Evolutionary conservation across 1,284 basidiomycete genomes (phyloP).

Genomic region (Schizopora paradoxa): DNA sequence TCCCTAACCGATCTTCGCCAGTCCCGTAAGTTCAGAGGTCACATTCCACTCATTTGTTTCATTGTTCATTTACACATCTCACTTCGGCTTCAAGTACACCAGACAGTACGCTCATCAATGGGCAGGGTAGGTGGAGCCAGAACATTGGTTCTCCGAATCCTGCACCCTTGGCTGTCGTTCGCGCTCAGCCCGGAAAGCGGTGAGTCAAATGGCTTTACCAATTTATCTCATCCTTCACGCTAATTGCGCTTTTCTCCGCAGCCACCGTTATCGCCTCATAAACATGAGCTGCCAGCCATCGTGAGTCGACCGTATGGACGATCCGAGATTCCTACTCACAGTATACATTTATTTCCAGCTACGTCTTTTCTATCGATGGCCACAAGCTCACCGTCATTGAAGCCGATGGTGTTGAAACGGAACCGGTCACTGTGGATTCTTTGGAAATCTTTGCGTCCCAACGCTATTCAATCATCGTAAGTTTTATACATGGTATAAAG

Average conservation of each 20-base stretch:
- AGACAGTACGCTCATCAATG: slow-evolving; percentile 50
- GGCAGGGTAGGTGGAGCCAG: slow-evolving; percentile 31
- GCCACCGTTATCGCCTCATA: slow-evolving; percentile 15
- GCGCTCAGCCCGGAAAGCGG: slow-evolving; percentile 22
- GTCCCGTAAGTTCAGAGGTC: slow-evolving; percentile 14
- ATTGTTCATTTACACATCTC: neutral
- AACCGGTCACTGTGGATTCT: slow-evolving; percentile 37
- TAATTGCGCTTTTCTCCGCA: neutral
- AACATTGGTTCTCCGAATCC: slow-evolving; percentile 19
- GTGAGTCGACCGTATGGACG: slow-evolving; percentile 9
- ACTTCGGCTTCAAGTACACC: slow-evolving; percentile 23
- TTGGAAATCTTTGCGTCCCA: slow-evolving; percentile 37
- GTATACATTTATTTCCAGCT: slow-evolving; percentile 31
- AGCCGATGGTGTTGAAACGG: slow-evolving; percentile 40
- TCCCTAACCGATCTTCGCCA: slow-evolving; percentile 17
- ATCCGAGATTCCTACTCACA: slow-evolving; percentile 29
- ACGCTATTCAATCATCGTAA: slow-evolving; percentile 34
- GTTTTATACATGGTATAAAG: slow-evolving; percentile 14
- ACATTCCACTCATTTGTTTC: neutral
- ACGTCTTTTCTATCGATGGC: slow-evolving; percentile 40
- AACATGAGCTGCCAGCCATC: slow-evolving; percentile 16
- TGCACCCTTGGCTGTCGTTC: slow-evolving; percentile 29
- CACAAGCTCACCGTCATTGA: slow-evolving; percentile 46
- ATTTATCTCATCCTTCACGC: too few species aligned
- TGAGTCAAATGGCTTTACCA: neutral